Evolutionary conservation across 1,139 yeast genomes (phyloP).

Genomic region (Yamadazyma membranifaciens): DNA sequence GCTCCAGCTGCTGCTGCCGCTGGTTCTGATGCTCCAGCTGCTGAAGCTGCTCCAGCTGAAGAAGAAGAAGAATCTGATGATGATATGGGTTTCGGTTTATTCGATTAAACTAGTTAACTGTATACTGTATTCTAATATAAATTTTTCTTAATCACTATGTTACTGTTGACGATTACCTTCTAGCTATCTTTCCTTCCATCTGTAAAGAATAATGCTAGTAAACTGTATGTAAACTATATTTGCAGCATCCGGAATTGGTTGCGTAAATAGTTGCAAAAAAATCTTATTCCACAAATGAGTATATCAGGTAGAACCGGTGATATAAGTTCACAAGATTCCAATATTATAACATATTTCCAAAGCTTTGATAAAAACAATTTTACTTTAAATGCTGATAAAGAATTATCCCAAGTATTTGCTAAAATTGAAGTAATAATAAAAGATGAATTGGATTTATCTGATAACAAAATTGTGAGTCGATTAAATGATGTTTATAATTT

Average conservation of each 20-base stretch:
- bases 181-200: no score
- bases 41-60: slow-evolving; percentile 64
- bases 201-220: no score
- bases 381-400: slow-evolving; percentile 13
- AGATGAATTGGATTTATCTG: slow-evolving; percentile 9
- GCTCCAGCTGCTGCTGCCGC: slow-evolving; percentile 96
- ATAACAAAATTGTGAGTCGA: neutral
- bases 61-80: slow-evolving; percentile 74
- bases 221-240: no score
- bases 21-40: slow-evolving; percentile 67
- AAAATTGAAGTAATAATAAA: slow-evolving; percentile 15
- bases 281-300: slow-evolving; percentile 5
- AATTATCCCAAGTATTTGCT: slow-evolving; percentile 19
- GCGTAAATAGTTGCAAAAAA: slow-evolving; percentile 8
- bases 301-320: slow-evolving; percentile 4
- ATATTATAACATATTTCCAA: slow-evolving; percentile 14
- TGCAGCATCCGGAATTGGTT: neutral
- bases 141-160: slow-evolving; percentile 1
- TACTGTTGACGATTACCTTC: neutral
- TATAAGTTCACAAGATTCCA: slow-evolving; percentile 16
- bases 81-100: slow-evolving; percentile 94
- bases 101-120: slow-evolving; percentile 50
- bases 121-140: slow-evolving; percentile 12
- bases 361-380: slow-evolving; percentile 9
- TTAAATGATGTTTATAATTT: slow-evolving; percentile 13